phyloP scores from a whole-genome alignment of 305 asterid species.

The Solanum hybrid region DNA sequence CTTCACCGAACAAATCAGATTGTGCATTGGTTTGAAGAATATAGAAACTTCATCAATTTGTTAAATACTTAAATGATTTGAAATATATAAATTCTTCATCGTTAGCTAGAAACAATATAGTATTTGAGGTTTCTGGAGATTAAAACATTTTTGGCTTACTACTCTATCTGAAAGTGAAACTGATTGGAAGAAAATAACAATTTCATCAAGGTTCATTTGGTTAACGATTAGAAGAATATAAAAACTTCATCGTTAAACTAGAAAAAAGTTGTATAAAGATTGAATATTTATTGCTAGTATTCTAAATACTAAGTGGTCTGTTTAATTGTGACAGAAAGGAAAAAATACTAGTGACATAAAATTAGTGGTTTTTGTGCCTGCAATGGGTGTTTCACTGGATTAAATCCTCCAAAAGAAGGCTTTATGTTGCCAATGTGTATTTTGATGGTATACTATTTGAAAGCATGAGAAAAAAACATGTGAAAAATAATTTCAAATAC shows the following conservation, averaged over 20 bases:
- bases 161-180: background rate
- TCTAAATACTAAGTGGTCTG: background rate
- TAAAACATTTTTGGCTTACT: background rate
- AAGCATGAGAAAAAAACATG: background rate
- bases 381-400: background rate
- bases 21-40: background rate
- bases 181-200: no score
- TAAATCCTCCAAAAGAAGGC: background rate
- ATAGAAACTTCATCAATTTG: background rate
- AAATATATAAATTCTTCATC: background rate
- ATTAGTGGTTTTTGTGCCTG: background rate
- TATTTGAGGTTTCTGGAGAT: background rate
- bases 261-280: background rate
- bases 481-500: background rate
- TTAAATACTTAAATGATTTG: no score
- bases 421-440: background rate
- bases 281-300: background rate
- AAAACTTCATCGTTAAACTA: background rate
- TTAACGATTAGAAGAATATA: background rate
- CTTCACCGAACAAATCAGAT: background rate
- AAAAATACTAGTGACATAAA: background rate
- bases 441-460: background rate
- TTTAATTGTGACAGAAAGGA: background rate
- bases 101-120: background rate
- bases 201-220: background rate